Percentiles rank a stretch among this genome's conserved stretches.
These are phyloP conservation scores for Triadica sebifera DNA, from an alignment of 345 rosid genomes.

Conservation along the genomic window DNA sequence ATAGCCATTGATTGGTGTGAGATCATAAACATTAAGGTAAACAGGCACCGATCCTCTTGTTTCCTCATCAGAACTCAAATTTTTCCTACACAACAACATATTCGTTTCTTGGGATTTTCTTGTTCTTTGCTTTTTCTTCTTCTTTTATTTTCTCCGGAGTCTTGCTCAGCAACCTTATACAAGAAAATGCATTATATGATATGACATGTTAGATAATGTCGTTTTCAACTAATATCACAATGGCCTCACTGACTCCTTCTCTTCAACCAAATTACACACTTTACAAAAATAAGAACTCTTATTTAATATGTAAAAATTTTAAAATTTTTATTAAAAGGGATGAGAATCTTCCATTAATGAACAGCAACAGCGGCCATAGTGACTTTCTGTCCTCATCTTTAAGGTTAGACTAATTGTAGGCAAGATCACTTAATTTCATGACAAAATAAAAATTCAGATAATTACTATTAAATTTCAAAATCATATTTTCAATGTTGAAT, in stretches of 20 bases:
- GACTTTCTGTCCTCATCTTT: too few relatives aligned
- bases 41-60: slow-evolving; percentile 73
- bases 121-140: slow-evolving; percentile 11
- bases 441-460: too few relatives aligned
- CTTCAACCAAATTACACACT: not conserved
- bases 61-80: slow-evolving; percentile 39
- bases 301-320: too few relatives aligned
- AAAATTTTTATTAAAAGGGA: too few relatives aligned
- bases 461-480: not conserved
- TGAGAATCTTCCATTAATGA: too few relatives aligned
- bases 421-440: too few relatives aligned
- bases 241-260: not conserved
- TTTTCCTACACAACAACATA: slow-evolving; percentile 69
- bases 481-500: not conserved
- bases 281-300: too few relatives aligned
- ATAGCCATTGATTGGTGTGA: slow-evolving; percentile 89
- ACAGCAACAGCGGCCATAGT: too few relatives aligned
- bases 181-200: not conserved
- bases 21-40: slow-evolving; percentile 90
- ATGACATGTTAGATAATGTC: not conserved
- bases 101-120: not conserved
- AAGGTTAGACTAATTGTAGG: too few relatives aligned
- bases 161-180: too few relatives aligned
- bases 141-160: too few relatives aligned
- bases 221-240: slow-evolving; percentile 1